These are phyloP conservation scores for Eustoma russellianum DNA, from an alignment of 257 asterid genomes.

Conservation along the genomic window DNA sequence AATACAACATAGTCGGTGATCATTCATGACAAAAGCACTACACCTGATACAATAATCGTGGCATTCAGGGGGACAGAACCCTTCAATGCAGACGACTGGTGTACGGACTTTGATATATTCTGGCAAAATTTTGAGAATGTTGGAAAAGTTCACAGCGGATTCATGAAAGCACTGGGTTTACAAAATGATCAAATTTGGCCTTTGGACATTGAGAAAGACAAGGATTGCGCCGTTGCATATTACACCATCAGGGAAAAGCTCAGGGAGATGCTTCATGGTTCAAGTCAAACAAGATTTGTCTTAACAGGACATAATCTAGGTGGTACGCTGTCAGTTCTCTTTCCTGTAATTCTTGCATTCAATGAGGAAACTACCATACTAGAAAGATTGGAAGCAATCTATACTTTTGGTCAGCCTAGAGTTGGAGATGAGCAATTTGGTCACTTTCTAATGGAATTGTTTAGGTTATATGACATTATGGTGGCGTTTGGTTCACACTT, in stretches of 20 bases:
- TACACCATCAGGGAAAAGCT: slow-evolving; percentile 29
- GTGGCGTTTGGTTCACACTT: no score
- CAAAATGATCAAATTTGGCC: slow-evolving; percentile 28
- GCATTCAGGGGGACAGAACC: slow-evolving; percentile 25
- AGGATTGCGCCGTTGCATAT: slow-evolving; percentile 16
- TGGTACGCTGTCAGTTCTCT: slow-evolving; percentile 49
- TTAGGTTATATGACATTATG: slow-evolving; percentile 14
- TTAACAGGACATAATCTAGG: slow-evolving; percentile 71
- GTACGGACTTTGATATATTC: slow-evolving; percentile 19
- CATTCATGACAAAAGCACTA: slow-evolving; percentile 10
- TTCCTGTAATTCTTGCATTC: slow-evolving; percentile 39
- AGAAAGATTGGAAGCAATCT: slow-evolving; percentile 39
- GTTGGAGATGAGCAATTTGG: slow-evolving; percentile 52
- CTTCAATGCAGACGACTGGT: slow-evolving; percentile 21
- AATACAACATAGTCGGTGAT: slow-evolving; percentile 15
- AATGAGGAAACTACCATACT: slow-evolving; percentile 26
- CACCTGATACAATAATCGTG: slow-evolving; percentile 11
- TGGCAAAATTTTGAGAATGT: slow-evolving; percentile 12
- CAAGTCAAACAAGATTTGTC: slow-evolving; percentile 19
- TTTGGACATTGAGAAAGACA: not conserved
- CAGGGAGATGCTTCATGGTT: slow-evolving; percentile 6
- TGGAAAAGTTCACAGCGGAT: slow-evolving; percentile 47
- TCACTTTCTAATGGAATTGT: slow-evolving; percentile 27
- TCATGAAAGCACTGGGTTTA: slow-evolving; percentile 54
- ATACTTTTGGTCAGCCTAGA: slow-evolving; percentile 68